These are phyloP conservation scores for Tylopilus sp. DNA, from an alignment of 1,284 basidiomycete genomes.

Conservation along the genomic window DNA sequence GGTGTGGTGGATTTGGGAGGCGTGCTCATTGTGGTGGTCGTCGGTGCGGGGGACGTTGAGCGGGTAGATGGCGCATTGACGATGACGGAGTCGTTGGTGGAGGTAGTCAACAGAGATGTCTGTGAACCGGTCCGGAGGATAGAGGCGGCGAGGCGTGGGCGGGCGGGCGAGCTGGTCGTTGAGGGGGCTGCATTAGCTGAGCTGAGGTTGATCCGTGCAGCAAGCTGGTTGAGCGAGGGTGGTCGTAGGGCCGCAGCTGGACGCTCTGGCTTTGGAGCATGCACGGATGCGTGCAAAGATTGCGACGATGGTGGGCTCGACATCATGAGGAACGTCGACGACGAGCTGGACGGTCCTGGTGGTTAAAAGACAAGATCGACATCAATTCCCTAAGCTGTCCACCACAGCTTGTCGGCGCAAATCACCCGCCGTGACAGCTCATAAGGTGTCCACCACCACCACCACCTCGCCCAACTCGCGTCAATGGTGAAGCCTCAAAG, in stretches of 20 bases:
- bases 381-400: neutral
- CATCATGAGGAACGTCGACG: slow-evolving; percentile 23
- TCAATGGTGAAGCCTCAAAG: too few relatives aligned
- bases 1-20: slow-evolving; percentile 46
- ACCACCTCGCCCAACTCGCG: too few relatives aligned
- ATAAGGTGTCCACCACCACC: neutral
- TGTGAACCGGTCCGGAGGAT: slow-evolving; percentile 64
- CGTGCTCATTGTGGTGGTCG: slow-evolving; percentile 42
- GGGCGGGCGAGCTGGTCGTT: slow-evolving; percentile 37
- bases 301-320: slow-evolving; percentile 32
- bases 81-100: slow-evolving; percentile 57
- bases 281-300: slow-evolving; percentile 33
- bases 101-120: slow-evolving; percentile 49
- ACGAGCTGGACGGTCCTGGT: slow-evolving; percentile 8
- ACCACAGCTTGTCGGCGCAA: neutral
- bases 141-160: slow-evolving; percentile 71
- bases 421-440: slow-evolving; percentile 1
- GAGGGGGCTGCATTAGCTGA: slow-evolving; percentile 31
- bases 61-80: slow-evolving; percentile 63
- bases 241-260: slow-evolving; percentile 40
- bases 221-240: slow-evolving; percentile 77
- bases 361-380: slow-evolving; percentile 15
- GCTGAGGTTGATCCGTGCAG: slow-evolving; percentile 63
- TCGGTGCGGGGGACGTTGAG: slow-evolving; percentile 36
- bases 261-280: slow-evolving; percentile 42